A percentile compares a stretch with the other conserved stretches of the same genome.
Conservation (phyloP, 805 yeast genomes). For the Cyberlindnera mississippiensis region DNA sequence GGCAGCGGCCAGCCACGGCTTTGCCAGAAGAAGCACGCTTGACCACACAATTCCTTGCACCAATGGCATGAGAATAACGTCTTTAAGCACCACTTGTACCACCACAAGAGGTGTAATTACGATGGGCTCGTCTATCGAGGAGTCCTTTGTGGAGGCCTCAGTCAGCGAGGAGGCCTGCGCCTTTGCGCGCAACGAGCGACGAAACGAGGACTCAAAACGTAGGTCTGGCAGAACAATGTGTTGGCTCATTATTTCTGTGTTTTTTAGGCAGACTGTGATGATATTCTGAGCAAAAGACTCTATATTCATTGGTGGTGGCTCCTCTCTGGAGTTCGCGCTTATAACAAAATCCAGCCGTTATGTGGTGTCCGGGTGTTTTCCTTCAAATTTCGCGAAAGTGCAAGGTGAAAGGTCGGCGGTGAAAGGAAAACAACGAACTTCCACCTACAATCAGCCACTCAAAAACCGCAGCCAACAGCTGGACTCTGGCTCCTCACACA, state of each 20-base stretch:
- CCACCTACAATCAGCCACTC: too few relatives aligned
- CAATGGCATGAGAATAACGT: slow-evolving; percentile 50
- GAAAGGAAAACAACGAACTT: too few relatives aligned
- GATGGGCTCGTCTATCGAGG: slow-evolving; percentile 2
- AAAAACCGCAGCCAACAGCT: not conserved
- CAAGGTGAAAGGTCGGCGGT: too few relatives aligned
- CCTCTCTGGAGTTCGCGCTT: not conserved
- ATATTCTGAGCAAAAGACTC: too few relatives aligned
- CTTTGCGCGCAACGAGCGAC: slow-evolving; percentile 30
- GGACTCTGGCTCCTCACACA: not conserved
- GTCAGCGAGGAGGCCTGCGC: not conserved
- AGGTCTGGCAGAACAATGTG: slow-evolving; percentile 49
- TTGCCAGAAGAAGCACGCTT: slow-evolving; percentile 34
- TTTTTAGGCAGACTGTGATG: too few relatives aligned
- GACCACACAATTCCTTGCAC: slow-evolving; percentile 49
- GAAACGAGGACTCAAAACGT: slow-evolving; percentile 61
- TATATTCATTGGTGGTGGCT: too few relatives aligned
- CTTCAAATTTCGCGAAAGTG: not conserved
- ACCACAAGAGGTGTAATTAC: slow-evolving; percentile 40
- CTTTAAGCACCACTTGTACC: slow-evolving; percentile 45
- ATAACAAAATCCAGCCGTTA: too few relatives aligned
- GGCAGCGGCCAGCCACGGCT: slow-evolving; percentile 33
- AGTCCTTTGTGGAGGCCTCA: not conserved
- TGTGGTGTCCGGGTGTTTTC: not conserved
- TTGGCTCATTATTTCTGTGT: not conserved